Conservation (phyloP, 208 protist species). For the Crithidia acanthocephali region DNA sequence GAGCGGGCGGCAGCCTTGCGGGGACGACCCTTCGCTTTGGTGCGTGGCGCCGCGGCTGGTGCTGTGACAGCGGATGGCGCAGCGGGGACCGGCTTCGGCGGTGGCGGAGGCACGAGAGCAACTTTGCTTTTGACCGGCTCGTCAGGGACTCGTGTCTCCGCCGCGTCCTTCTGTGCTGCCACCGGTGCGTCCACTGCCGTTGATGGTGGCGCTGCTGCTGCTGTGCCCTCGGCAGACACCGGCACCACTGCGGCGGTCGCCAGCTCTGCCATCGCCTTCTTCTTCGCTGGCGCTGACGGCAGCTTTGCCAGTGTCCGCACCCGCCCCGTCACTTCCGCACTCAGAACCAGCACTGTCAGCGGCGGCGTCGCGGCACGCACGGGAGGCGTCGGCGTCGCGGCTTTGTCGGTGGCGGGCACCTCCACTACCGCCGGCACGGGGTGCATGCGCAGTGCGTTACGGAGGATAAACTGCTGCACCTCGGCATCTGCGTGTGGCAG, state of each 20-base stretch:
- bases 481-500: conserved; percentile 30
- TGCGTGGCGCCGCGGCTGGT: neutral
- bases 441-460: conserved; percentile 35
- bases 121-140: too few relatives aligned
- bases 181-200: too few relatives aligned
- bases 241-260: too few relatives aligned
- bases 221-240: too few relatives aligned
- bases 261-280: too few relatives aligned
- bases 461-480: conserved; percentile 37
- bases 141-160: too few relatives aligned
- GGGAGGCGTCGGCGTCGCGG: neutral
- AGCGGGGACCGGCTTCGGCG: neutral
- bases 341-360: conserved; percentile 26
- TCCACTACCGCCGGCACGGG: conserved; percentile 24
- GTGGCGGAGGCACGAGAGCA: neutral
- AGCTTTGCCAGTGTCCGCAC: conserved; percentile 23
- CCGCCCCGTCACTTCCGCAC: conserved; percentile 18
- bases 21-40: neutral
- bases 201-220: too few relatives aligned
- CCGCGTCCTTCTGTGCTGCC: too few relatives aligned
- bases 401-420: neutral
- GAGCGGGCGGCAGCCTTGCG: neutral
- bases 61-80: too few relatives aligned
- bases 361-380: conserved; percentile 13
- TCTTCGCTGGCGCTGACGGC: conserved; percentile 3